Evolutionary conservation across 1,284 basidiomycete species (phyloP), one percentile per base, ranked within the genome.

Genomic region (Leccinum fuscescens): DNA sequence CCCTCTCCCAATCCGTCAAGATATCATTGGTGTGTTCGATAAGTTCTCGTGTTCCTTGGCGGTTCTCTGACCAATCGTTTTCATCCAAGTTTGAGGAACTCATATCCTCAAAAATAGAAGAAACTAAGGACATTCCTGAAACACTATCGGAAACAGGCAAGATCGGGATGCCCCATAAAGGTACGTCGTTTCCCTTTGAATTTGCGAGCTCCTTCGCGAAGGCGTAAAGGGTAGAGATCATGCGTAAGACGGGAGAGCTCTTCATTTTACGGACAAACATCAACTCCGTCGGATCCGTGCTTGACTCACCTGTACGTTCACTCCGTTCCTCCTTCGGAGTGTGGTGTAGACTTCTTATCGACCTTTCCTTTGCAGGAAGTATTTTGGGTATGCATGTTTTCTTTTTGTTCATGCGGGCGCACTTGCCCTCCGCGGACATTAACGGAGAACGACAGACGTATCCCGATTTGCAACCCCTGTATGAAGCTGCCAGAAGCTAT

Each of bases 121-220:
- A 96, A 72, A 98, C 96, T 3, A 97, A 97, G 72, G 94, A 97
- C 73, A 94, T 98, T 59, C 95, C 95, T 29, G 93, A 95, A 75
- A 86, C 89, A 62, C 92, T 98, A 59, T 93, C 92, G 60, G 93
- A 96, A 73, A 96, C 93, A 5, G 95, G 95, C 17, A 96, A 97
- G 77, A 96, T 98, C 66, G 90, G 90, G 42, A 93, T 95, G 82
- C 85, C 86, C 62, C 85, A 88, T 71, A 88, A 89, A 80, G 86
- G 88, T 87, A 58, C 17, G 72, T 59, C 42, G 3, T 20, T 7
- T 11, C 14, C 35, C 27, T 22, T 56, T 20, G 57, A 48, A 20
- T 39, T 33, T 42, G 20, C 11, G 59, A 61, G 17, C n/a, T 8
- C 44, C 46, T 55, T 62, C 37, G 62, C 70, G 59, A 71, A 63